phyloP scores from a whole-genome alignment of 2,329 filamentous ascomycete genomes.

The Chrysoporthe austroafricana region DNA sequence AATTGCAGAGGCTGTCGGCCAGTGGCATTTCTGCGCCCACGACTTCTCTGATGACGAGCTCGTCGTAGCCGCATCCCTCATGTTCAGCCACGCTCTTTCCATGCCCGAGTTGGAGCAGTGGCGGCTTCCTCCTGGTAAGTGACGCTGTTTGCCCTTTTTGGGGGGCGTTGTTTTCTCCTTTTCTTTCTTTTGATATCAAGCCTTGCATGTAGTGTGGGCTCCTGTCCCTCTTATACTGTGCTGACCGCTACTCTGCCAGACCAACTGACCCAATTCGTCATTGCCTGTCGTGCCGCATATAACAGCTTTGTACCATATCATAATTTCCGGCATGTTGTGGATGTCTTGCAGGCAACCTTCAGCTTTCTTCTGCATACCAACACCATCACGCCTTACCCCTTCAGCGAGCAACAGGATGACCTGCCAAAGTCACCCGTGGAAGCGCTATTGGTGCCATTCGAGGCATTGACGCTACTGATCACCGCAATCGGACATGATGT shows the following conservation, averaged over 20 bases:
- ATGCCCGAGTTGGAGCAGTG: slow-evolving; percentile 82
- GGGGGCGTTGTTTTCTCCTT: slow-evolving; percentile 12
- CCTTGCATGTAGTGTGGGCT: slow-evolving; percentile 18
- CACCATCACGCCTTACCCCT: slow-evolving; percentile 67
- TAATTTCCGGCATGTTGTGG: slow-evolving; percentile 96
- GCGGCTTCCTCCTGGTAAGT: slow-evolving; percentile 76
- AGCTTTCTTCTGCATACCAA: slow-evolving; percentile 84
- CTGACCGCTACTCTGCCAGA: slow-evolving; percentile 58
- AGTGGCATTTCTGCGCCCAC: slow-evolving; percentile 89
- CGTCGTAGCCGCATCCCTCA: slow-evolving; percentile 79
- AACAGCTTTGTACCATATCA: slow-evolving; percentile 96
- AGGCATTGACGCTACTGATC: slow-evolving; percentile 85
- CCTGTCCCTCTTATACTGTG: slow-evolving; percentile 26
- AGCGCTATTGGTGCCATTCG: slow-evolving; percentile 78
- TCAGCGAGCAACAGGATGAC: slow-evolving; percentile 40
- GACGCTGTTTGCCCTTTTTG: slow-evolving; percentile 12
- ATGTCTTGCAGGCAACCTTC: slow-evolving; percentile 93
- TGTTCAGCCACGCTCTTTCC: slow-evolving; percentile 85
- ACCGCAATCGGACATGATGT: slow-evolving; percentile 98
- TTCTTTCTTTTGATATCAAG: slow-evolving; percentile 30
- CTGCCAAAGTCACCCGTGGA: slow-evolving; percentile 67
- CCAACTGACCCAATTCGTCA: slow-evolving; percentile 81
- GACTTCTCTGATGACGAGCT: slow-evolving; percentile 90
- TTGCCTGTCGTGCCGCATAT: slow-evolving; percentile 91
- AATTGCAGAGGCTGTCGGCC: slow-evolving; percentile 71